Percentiles rank a stretch among this genome's conserved stretches.
Conservation (phyloP, 495 filamentous ascomycete species). For the Neurospora hispaniola region DNA sequence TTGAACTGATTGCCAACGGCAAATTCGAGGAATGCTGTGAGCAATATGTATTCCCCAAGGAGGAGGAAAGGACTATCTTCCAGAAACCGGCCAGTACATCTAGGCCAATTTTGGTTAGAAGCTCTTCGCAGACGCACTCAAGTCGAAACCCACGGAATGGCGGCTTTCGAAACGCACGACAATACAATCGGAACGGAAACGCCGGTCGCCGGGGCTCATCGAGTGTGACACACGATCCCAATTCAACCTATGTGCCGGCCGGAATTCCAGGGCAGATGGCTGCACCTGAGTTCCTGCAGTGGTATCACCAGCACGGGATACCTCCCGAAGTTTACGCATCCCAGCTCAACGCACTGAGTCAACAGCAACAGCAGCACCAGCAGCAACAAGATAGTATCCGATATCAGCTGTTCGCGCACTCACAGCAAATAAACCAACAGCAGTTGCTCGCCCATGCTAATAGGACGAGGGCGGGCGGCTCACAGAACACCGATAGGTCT, state of each 20-base stretch:
- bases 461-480: constrained; percentile 26
- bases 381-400: constrained; percentile 22
- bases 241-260: constrained; percentile 10
- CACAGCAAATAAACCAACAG: constrained; percentile 33
- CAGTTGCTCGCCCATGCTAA: constrained; percentile 36
- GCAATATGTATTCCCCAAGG: constrained; percentile 72
- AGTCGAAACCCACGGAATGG: constrained; percentile 46
- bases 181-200: constrained; percentile 38
- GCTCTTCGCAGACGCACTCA: constrained; percentile 37
- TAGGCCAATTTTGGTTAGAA: constrained; percentile 38
- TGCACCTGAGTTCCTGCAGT: constrained; percentile 27
- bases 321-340: constrained; percentile 34
- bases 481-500: constrained; percentile 31
- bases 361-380: constrained; percentile 23
- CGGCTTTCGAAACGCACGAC: constrained; percentile 46
- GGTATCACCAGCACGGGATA: constrained; percentile 31
- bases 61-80: constrained; percentile 61
- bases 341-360: constrained; percentile 25
- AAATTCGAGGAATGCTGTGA: constrained; percentile 74
- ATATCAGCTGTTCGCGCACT: constrained; percentile 38
- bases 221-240: constrained; percentile 28
- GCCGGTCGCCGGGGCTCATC: constrained; percentile 31
- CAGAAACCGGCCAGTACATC: constrained; percentile 53
- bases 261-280: constrained; percentile 14
- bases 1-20: constrained; percentile 62